Base-by-base conservation (phyloP, 176 grass and related monocot species). In the Lolium perenne region DNA sequence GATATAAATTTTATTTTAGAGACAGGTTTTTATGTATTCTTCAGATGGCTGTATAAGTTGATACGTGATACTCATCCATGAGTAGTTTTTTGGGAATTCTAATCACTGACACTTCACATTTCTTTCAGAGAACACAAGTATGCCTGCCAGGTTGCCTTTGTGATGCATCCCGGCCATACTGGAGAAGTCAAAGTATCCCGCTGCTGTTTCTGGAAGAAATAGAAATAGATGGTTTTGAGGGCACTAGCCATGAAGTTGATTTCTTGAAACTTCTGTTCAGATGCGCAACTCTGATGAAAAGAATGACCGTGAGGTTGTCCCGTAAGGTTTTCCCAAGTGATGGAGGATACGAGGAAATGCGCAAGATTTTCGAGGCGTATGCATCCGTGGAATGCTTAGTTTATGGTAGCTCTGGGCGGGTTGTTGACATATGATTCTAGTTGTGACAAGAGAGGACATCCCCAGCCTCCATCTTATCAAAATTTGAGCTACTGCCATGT, bases 191-290 rank as follows among this genome's bases (percentile, higher is more conserved):
- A 70, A 70, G 8, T 70, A 70, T 70, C 67, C 20, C 7, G 8
- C 20, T 60, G 20, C n/a, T 10, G 11, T 57, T 7, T 22, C 71
- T 84, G 10, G 58, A 84, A 49, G 71, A 76, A 51, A 45, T 64
- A 38, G 18, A 50, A 63, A 84, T 84, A 10, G 2, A 16, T 10
- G 74, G 74, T 76, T 35, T 76, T 12, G 4, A 10, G 9, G 82
- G 17, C 49, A 16, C 17, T 38, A 23, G 4, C 7, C 57, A 84
- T 64, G 70, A 84, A 64, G 25, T 64, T 38, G 53, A 84, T 50
- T 62, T 84, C 18, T 2, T 76, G 25, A 40, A 76, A 76, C 43
- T 84, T 21, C 0, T 84, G 17, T 76, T 84, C 25, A 38, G 43
- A 55, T 55, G 45, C 3, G 82, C 70, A 7, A 57, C 16, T 45